Evolutionary conservation across 1,139 yeast genomes (phyloP).

Genomic region (Candida sp.): DNA sequence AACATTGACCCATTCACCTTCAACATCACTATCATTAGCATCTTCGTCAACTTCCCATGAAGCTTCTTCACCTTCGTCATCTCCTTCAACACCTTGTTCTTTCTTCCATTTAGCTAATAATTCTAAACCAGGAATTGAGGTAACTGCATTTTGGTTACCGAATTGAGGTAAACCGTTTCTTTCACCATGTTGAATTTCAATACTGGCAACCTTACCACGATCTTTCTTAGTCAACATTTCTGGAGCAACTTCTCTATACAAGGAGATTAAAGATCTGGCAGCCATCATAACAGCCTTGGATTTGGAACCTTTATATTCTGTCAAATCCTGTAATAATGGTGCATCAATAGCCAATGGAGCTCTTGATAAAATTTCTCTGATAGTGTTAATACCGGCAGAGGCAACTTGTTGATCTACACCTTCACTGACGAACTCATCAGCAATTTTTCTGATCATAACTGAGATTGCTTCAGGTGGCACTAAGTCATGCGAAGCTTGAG

Average conservation of each 20-base stretch:
- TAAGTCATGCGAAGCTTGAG: conserved; percentile 94
- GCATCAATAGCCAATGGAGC: conserved; percentile 93
- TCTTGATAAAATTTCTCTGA: conserved; percentile 87
- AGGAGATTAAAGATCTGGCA: conserved; percentile 80
- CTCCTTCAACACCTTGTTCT: conserved; percentile 54
- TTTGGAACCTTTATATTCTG: conserved; percentile 89
- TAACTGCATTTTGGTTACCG: conserved; percentile 65
- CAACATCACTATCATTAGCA: conserved; percentile 50
- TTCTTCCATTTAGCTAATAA: conserved; percentile 84
- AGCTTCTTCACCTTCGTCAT: conserved; percentile 35
- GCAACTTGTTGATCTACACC: conserved; percentile 99
- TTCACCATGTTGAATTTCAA: conserved; percentile 64
- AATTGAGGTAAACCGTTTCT: conserved; percentile 51
- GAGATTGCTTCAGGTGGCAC: conserved; percentile 92
- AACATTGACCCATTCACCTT: conserved; percentile 59
- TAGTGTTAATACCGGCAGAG: conserved; percentile 94
- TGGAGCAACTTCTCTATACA: conserved; percentile 94
- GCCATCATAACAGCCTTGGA: conserved; percentile 94
- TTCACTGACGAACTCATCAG: conserved; percentile 96
- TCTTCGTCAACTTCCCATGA: conserved; percentile 47
- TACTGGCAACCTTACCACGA: conserved; percentile 87
- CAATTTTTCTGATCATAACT: conserved; percentile 82
- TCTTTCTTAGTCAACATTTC: conserved; percentile 89
- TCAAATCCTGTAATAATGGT: conserved; percentile 80
- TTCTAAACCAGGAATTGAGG: conserved; percentile 87